phyloP scores from a whole-genome alignment of 192 early-diverging fungal species.

The Allomyces macrogynus region DNA sequence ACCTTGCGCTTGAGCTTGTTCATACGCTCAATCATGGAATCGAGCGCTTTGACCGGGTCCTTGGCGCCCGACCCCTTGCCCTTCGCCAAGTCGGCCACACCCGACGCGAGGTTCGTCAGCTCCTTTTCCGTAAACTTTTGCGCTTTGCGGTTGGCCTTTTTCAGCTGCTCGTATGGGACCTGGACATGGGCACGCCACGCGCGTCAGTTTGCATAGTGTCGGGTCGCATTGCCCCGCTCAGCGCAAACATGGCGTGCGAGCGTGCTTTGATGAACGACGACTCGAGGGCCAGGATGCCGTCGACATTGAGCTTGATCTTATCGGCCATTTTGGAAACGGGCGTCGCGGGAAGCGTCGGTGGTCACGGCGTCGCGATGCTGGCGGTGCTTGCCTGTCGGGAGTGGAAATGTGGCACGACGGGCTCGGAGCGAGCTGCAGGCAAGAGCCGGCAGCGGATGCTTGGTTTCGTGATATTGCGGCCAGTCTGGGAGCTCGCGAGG shows the following conservation, averaged over 20 bases:
- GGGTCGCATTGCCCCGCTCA: neutral
- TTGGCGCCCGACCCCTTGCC: slow-evolving; percentile 16
- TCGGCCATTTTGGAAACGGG: neutral
- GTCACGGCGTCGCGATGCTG: no score
- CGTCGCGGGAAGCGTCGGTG: no score
- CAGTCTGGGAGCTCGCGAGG: no score
- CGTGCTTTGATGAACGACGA: slow-evolving; percentile 81
- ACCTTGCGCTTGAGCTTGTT: slow-evolving; percentile 56
- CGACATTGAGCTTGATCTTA: slow-evolving; percentile 51
- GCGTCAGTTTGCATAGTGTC: neutral
- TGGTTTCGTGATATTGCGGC: no score
- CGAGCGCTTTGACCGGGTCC: slow-evolving; percentile 33
- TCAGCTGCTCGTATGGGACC: slow-evolving; percentile 76
- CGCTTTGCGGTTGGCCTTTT: slow-evolving; percentile 40
- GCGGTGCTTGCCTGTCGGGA: no score
- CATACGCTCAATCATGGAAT: slow-evolving; percentile 42
- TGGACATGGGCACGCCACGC: slow-evolving; percentile 7
- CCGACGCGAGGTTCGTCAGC: slow-evolving; percentile 20
- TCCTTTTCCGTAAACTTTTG: slow-evolving; percentile 78
- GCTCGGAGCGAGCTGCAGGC: no score
- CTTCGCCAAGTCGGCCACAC: slow-evolving; percentile 22
- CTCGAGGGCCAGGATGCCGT: slow-evolving; percentile 75
- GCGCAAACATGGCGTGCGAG: neutral
- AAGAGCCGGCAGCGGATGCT: no score
- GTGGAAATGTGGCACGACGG: no score